A percentile compares a stretch with the other conserved stretches of the same genome.
phyloP scores from a whole-genome alignment of 164 flowering plant genomes.

The Euptelea pleiosperma region DNA sequence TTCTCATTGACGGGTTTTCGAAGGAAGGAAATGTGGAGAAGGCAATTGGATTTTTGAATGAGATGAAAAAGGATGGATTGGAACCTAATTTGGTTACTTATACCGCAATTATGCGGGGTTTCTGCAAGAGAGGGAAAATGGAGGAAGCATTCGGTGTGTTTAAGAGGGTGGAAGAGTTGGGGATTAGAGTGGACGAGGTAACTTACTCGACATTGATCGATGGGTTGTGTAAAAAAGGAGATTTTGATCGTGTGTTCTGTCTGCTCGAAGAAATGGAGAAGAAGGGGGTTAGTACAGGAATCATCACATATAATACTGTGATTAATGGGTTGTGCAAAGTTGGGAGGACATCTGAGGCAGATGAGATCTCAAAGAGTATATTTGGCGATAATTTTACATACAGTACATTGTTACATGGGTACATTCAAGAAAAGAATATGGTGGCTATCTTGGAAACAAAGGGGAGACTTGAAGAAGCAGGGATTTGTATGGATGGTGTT shows the following conservation, averaged over 20 bases:
- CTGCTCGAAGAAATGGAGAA: constrained; percentile 67
- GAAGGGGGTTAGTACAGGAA: constrained; percentile 43
- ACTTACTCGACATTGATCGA: constrained; percentile 62
- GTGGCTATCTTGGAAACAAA: constrained; percentile 46
- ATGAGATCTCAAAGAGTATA: constrained; percentile 44
- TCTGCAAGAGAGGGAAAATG: constrained; percentile 65
- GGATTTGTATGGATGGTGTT: constrained; percentile 47
- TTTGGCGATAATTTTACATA: constrained; percentile 52
- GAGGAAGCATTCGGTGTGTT: constrained; percentile 58
- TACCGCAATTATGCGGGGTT: constrained; percentile 60
- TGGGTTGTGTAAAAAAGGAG: constrained; percentile 55
- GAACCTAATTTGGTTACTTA: constrained; percentile 64
- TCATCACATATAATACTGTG: constrained; percentile 64
- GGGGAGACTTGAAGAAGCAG: constrained; percentile 53
- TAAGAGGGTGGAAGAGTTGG: constrained; percentile 40
- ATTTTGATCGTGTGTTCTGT: constrained; percentile 46
- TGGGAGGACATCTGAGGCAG: constrained; percentile 61
- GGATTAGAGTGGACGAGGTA: constrained; percentile 58
- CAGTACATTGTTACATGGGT: constrained; percentile 63
- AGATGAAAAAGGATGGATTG: constrained; percentile 51
- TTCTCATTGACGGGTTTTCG: constrained; percentile 69
- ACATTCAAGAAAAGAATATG: constrained; percentile 41
- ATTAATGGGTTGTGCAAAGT: constrained; percentile 69
- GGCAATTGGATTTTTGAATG: constrained; percentile 58
- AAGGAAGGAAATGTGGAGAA: constrained; percentile 67